A percentile compares a stretch with the other conserved stretches of the same genome.
These are phyloP conservation scores for Pneumocystis murina DNA, from an alignment of 1,139 yeast species.

Conservation along the genomic window DNA sequence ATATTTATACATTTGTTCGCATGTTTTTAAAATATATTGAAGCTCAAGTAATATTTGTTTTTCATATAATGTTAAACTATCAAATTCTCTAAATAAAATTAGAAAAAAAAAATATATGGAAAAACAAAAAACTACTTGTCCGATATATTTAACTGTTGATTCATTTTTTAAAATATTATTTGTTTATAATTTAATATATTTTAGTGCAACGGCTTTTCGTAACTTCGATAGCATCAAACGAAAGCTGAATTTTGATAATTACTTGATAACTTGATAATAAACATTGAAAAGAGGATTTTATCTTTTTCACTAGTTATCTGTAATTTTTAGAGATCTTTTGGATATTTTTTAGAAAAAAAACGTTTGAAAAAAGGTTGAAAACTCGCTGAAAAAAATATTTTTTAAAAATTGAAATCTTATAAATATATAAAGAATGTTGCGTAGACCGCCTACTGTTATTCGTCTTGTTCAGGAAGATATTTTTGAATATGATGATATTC, in stretches of 20 bases:
- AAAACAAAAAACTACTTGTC: background rate
- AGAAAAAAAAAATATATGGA: background rate
- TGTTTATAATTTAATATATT: too few relatives aligned
- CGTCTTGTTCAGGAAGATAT: slow-evolving; percentile 1
- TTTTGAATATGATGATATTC: slow-evolving; percentile 1
- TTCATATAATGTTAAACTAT: background rate
- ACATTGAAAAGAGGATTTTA: too few relatives aligned
- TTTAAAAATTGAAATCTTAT: too few relatives aligned
- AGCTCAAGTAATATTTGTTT: background rate
- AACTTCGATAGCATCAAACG: background rate
- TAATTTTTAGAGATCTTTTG: too few relatives aligned
- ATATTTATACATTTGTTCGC: slow-evolving; percentile 1
- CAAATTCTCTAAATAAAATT: background rate
- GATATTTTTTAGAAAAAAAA: too few relatives aligned
- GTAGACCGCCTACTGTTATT: background rate
- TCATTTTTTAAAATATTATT: background rate
- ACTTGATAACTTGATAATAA: too few relatives aligned
- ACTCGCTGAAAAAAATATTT: too few relatives aligned
- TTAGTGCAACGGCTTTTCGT: background rate
- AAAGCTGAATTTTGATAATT: background rate
- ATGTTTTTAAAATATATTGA: slow-evolving; percentile 1
- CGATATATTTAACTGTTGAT: background rate
- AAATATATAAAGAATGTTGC: background rate
- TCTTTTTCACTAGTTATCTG: too few relatives aligned
- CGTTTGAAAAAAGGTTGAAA: too few relatives aligned